These are phyloP conservation scores for Aspergillus haitiensis DNA, from an alignment of 495 filamentous ascomycete species.

Conservation along the genomic window DNA sequence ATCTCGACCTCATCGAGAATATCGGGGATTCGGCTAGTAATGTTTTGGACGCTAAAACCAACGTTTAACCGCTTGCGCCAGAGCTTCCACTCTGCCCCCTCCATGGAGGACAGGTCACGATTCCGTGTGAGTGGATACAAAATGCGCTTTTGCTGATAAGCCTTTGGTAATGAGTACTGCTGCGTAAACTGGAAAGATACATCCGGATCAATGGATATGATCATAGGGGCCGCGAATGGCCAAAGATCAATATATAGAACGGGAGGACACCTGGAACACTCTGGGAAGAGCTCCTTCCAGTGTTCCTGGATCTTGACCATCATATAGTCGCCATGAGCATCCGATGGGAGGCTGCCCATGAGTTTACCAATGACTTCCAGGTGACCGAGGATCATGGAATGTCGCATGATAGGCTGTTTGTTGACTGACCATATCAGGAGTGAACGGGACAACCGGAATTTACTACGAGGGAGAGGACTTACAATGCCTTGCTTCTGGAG, in stretches of 20 bases:
- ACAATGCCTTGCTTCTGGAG: slow-evolving; percentile 2
- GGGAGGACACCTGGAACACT: not conserved
- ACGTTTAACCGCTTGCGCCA: slow-evolving; percentile 1
- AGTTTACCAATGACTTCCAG: not conserved
- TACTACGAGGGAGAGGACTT: not conserved
- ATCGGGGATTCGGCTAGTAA: not conserved
- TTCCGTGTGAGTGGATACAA: not conserved
- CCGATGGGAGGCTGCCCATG: not conserved
- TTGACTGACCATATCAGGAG: not conserved
- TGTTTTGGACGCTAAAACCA: slow-evolving; percentile 1
- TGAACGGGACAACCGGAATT: no score
- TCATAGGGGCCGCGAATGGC: slow-evolving; percentile 1
- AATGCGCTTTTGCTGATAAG: not conserved
- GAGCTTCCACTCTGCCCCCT: not conserved
- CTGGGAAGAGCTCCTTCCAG: slow-evolving; percentile 1
- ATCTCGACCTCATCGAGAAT: not conserved
- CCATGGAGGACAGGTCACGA: not conserved
- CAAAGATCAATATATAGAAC: slow-evolving; percentile 1
- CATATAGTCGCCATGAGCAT: slow-evolving; percentile 1
- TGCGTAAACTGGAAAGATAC: not conserved
- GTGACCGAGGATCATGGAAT: not conserved
- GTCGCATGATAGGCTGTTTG: not conserved
- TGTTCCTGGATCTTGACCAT: slow-evolving; percentile 1
- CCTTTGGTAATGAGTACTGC: not conserved
- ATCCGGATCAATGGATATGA: not conserved